A percentile compares a stretch with the other conserved stretches of the same genome.
These are phyloP conservation scores for Apiosordaria backusii DNA, from an alignment of 495 filamentous ascomycete species.

Conservation along the genomic window DNA sequence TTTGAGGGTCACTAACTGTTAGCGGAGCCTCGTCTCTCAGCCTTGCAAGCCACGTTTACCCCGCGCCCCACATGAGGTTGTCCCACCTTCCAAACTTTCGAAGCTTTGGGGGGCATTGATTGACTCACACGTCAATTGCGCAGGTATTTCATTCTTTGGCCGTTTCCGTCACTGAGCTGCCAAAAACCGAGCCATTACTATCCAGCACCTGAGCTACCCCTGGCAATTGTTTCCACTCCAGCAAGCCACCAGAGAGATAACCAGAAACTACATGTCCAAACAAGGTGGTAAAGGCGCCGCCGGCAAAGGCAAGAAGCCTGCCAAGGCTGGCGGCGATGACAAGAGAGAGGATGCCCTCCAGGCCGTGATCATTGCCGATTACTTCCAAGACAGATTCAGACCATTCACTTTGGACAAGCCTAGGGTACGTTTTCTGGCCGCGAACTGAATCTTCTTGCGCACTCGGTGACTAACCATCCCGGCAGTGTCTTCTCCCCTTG, in stretches of 20 bases:
- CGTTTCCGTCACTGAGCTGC: not conserved
- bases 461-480: conserved; percentile 9
- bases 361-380: conserved; percentile 88
- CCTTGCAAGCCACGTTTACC: conserved; percentile 16
- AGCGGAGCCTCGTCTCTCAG: conserved; percentile 16
- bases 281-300: conserved; percentile 43
- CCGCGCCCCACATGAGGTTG: conserved; percentile 19
- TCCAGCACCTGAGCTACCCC: not conserved
- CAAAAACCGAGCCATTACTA: not conserved
- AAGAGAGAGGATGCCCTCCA: conserved; percentile 86
- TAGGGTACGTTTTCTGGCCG: conserved; percentile 56
- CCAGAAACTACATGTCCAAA: conserved; percentile 40
- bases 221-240: not conserved
- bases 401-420: conserved; percentile 88
- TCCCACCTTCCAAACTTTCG: conserved; percentile 7
- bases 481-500: conserved; percentile 85
- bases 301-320: conserved; percentile 56
- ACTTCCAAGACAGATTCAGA: conserved; percentile 84
- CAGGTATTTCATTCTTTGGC: not conserved
- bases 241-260: not conserved
- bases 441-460: not conserved
- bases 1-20: too few relatives aligned
- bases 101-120: conserved; percentile 17
- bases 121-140: conserved; percentile 17
- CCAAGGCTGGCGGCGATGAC: conserved; percentile 48